A percentile compares a stretch with the other conserved stretches of the same genome.
Evolutionary conservation across 805 yeast genomes (phyloP).

Genomic region (Candida tallmaniae): DNA sequence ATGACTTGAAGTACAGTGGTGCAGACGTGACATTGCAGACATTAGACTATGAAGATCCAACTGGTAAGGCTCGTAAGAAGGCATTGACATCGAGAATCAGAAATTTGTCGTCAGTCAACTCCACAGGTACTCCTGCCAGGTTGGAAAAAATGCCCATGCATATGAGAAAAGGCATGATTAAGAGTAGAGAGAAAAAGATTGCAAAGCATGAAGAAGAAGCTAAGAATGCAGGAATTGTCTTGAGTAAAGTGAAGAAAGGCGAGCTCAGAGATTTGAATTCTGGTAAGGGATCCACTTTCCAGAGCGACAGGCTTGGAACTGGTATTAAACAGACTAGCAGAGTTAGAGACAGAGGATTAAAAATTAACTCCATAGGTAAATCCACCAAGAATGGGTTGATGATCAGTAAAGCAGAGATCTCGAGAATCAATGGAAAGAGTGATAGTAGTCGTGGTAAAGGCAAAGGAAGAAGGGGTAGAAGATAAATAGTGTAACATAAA

Average conservation of each 20-base stretch:
- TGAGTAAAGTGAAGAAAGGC: slow-evolving; percentile 67
- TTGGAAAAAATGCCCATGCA: slow-evolving; percentile 85
- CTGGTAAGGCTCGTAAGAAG: slow-evolving; percentile 66
- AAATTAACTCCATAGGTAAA: slow-evolving; percentile 70
- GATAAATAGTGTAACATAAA: too few relatives aligned
- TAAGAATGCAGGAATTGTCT: slow-evolving; percentile 82
- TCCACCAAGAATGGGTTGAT: slow-evolving; percentile 76
- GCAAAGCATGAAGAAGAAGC: slow-evolving; percentile 70
- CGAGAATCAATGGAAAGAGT: slow-evolving; percentile 25
- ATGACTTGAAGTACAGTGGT: slow-evolving; percentile 48
- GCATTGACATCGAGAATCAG: slow-evolving; percentile 58
- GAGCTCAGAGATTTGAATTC: slow-evolving; percentile 53
- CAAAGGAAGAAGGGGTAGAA: too few relatives aligned
- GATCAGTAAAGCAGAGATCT: slow-evolving; percentile 65
- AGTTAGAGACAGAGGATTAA: slow-evolving; percentile 71
- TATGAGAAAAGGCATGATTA: slow-evolving; percentile 79
- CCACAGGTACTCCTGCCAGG: slow-evolving; percentile 41
- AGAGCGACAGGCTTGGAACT: slow-evolving; percentile 50
- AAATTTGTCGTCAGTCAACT: slow-evolving; percentile 34
- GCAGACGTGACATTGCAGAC: slow-evolving; percentile 65
- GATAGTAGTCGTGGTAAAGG: background rate
- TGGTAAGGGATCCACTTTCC: slow-evolving; percentile 50
- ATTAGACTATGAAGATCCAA: slow-evolving; percentile 54
- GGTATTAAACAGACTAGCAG: slow-evolving; percentile 35
- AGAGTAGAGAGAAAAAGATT: slow-evolving; percentile 48